These are phyloP conservation scores for Heterobasidion irregulare DNA, from an alignment of 1,284 basidiomycete genomes.

Conservation along the genomic window DNA sequence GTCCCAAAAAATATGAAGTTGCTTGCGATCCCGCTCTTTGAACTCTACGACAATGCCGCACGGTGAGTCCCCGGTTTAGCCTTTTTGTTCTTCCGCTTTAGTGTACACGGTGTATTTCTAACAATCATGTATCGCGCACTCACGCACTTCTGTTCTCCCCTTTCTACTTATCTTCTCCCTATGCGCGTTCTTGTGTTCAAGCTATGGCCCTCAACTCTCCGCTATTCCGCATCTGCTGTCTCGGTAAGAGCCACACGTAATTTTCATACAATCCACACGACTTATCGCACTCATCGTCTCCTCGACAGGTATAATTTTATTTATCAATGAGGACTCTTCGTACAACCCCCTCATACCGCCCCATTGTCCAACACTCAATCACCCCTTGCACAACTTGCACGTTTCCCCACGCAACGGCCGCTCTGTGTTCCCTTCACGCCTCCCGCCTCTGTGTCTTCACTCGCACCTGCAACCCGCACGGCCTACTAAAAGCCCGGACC, in stretches of 20 bases:
- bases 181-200: conserved; percentile 12
- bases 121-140: background rate
- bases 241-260: conserved; percentile 40
- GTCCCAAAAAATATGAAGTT: conserved; percentile 99
- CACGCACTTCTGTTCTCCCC: background rate
- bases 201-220: conserved; percentile 87
- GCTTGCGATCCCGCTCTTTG: conserved; percentile 90
- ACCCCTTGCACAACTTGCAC: too few species aligned
- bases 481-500: too few species aligned
- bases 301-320: conserved; percentile 13
- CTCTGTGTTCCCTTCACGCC: too few species aligned
- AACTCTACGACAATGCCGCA: conserved; percentile 95
- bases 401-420: too few species aligned
- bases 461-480: too few species aligned
- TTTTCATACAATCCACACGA: background rate
- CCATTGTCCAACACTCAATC: background rate
- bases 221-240: conserved; percentile 93
- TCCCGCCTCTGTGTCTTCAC: too few species aligned
- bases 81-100: background rate
- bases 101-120: background rate
- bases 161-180: conserved; percentile 1
- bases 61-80: conserved; percentile 35
- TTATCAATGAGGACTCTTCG: conserved; percentile 1
- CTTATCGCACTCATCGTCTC: background rate
- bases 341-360: background rate